Evolutionary conservation across 371 early-diverging fungal species (phyloP), one percentile per base, ranked within the genome.

Genomic region (Actinomucor elegans): DNA sequence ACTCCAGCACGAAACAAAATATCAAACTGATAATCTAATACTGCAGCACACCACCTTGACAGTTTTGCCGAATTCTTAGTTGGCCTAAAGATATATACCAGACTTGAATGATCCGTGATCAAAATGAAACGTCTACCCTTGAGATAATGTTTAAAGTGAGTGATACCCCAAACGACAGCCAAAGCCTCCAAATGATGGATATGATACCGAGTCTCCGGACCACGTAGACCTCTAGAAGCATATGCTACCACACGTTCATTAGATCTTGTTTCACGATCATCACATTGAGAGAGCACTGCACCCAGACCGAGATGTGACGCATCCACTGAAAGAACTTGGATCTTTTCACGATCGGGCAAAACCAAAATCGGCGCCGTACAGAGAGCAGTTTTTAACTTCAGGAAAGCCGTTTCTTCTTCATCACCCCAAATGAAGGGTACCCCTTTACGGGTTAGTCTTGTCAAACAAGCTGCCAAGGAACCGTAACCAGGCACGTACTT

Each of bases 281-380:
- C 29, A 5, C 5, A 3, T 14, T 79, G 77, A 5, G 54, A 54
- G 4, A 77, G 50, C 0, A 73, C 58, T 0, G 58, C 71, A 0
- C 61, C 75, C 27, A 75, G 10, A 3, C 69, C 78, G 10, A 27
- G 8, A 12, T 35, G 21, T 6, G 61, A 66, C 9, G 44, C 79
- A 51, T 77, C 76, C 0, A 55, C 61, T 10, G 61, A 34, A n/a
- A 83, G 15, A 2, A 65, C 57, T 46, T 71, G 71, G 0, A 27
- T 8, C 2, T 67, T 43, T 0, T 51, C 18, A 2, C 27, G 29
- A 47, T 78, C 66, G 0, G 71, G 72, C 15, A 37, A 60, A 14
- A 36, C 46, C 23, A 74, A 49, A 6, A 72, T 33, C 18, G 70
- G 68, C 3, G n/a, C n/a, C n/a, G n/a, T n/a, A n/a, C n/a, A n/a